Conservation (phyloP, 75 land plant genomes). For the Cunninghamia lanceolata region DNA sequence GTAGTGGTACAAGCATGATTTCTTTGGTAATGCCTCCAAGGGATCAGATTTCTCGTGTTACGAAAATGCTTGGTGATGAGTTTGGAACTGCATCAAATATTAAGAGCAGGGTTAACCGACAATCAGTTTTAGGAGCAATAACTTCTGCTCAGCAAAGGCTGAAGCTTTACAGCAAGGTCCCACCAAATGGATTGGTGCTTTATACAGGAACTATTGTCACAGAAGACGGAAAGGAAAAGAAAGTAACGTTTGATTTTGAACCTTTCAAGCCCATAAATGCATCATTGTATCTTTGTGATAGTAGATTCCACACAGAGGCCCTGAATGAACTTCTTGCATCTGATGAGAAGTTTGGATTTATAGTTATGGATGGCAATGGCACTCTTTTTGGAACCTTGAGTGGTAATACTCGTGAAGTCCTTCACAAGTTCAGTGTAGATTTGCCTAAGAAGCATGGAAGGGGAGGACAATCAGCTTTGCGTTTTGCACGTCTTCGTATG, state of each 20-base stretch:
- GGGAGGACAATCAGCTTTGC: conserved; percentile 36
- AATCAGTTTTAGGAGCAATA: conserved; percentile 36
- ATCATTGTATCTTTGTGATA: conserved; percentile 33
- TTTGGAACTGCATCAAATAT: conserved; percentile 39
- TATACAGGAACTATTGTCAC: conserved; percentile 42
- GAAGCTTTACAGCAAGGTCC: conserved; percentile 34
- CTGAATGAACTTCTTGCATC: conserved; percentile 41
- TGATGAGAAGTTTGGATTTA: conserved; percentile 61
- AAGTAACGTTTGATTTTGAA: conserved; percentile 33
- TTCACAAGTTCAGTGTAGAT: conserved; percentile 32
- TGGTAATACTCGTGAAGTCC: conserved; percentile 32
- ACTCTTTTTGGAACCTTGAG: conserved; percentile 37
- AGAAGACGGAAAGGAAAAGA: conserved; percentile 38
- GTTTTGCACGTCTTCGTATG: conserved; percentile 63
- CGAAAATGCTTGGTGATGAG: conserved; percentile 40
- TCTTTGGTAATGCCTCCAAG: conserved; percentile 36
- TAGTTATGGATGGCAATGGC: conserved; percentile 59
- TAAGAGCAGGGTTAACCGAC: conserved; percentile 36
- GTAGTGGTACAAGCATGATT: conserved; percentile 39
- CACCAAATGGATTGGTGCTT: conserved; percentile 34
- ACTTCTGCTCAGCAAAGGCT: conserved; percentile 39
- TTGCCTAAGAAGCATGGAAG: conserved; percentile 38
- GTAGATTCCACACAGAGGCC: conserved; percentile 33
- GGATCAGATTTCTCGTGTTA: conserved; percentile 28
- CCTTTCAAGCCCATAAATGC: conserved; percentile 37